Base-by-base conservation (phyloP, 805 yeast species). In the Blastobotrys muscicola region DNA sequence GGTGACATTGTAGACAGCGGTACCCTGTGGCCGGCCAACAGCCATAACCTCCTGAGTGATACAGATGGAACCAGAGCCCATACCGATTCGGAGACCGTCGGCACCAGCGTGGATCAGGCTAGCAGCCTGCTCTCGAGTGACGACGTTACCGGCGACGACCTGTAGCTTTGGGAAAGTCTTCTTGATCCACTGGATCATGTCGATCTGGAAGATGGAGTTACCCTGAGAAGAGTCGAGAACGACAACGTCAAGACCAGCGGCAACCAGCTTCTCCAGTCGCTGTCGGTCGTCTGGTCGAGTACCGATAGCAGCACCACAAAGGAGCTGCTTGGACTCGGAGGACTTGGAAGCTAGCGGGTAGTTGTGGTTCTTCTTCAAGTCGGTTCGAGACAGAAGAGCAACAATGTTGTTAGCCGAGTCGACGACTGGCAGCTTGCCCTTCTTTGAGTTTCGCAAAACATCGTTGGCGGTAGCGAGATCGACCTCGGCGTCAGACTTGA, bases 1-100 rank as follows among this genome's bases (percentile, higher is more conserved):
- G 52, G 92, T 75, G 44, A 92, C 98, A 54, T 79, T 82, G 75
- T 78, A 89, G 44, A 92, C 97, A 49, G 98, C 98, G 54, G 97
- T 87, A 71, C 97, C 98, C 74, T 92, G 98, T 49, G 98, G 98
- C 76, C 98, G 87, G 71, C 98, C 98, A 71, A 96, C 94, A 42
- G 98, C 98, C 98, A 92, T 92, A 48, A 92, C 98, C 72, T 92
- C 98, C 73, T 92, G 98, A 43, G 98, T 92, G 65, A 92, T 92
- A 77, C 98, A 92, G 65, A 94, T 94, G 50, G 97, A 86, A 60
- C 98, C 98, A 30, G 97, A 85, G 64, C 98, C 98, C 98, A 92
- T 92, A 72, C 98, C 98, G 56, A 92, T 90, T 77, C 97, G 86
- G 60, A 92, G 75, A 65, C 89, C 97, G 66, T 92, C 98, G 43